These are phyloP conservation scores for Tuber brumale DNA, from an alignment of 495 filamentous ascomycete genomes.

Conservation along the genomic window DNA sequence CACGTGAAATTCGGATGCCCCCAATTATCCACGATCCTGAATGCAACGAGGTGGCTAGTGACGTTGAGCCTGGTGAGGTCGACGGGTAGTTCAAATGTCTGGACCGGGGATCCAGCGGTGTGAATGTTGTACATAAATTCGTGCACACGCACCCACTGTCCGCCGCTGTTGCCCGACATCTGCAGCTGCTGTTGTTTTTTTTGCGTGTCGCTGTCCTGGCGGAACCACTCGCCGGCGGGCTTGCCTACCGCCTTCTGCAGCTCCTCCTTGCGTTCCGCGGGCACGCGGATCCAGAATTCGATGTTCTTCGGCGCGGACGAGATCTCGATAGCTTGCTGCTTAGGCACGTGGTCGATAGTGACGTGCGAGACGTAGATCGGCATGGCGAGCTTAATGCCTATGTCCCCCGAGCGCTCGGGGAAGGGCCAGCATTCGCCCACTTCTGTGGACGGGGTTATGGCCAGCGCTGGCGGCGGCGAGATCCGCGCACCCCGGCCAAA, in stretches of 20 bases:
- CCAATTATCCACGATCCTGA: slow-evolving; percentile 35
- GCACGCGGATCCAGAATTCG: slow-evolving; percentile 53
- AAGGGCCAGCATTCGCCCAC: slow-evolving; percentile 64
- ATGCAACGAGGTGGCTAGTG: slow-evolving; percentile 23
- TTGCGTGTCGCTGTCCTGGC: background rate
- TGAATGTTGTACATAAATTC: slow-evolving; percentile 34
- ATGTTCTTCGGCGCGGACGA: slow-evolving; percentile 54
- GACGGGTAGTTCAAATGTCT: slow-evolving; percentile 27
- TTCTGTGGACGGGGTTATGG: slow-evolving; percentile 54
- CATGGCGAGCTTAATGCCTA: slow-evolving; percentile 49
- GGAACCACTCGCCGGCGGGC: background rate
- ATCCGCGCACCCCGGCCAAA: slow-evolving; percentile 38
- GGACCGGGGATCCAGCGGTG: slow-evolving; percentile 9
- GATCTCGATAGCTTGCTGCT: slow-evolving; percentile 50
- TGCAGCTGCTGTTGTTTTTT: background rate
- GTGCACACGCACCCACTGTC: background rate
- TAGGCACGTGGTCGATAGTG: slow-evolving; percentile 58
- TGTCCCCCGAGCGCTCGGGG: slow-evolving; percentile 31
- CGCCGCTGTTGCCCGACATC: background rate
- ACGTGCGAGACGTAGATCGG: slow-evolving; percentile 52
- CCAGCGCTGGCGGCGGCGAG: slow-evolving; percentile 43
- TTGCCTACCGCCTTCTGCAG: background rate
- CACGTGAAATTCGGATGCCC: slow-evolving; percentile 40
- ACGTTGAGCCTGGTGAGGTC: slow-evolving; percentile 33
- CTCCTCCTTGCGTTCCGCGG: slow-evolving; percentile 30